Conservation (phyloP, 345 rosid species). For the Anastatica hierochuntica region DNA sequence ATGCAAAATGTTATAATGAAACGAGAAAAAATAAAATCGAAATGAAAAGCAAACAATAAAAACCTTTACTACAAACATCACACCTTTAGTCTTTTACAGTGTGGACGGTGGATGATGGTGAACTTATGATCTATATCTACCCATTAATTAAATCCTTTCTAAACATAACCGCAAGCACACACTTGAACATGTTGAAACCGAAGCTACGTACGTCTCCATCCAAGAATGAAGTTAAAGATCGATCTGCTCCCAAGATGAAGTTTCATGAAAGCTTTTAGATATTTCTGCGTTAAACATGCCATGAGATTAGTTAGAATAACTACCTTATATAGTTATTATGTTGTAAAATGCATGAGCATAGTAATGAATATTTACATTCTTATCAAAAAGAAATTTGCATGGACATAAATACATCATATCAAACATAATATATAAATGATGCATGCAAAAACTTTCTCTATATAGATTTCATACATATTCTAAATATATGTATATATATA, state of each 20-base stretch:
- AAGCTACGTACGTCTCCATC: slow-evolving; percentile 2
- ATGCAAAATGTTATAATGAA: neutral
- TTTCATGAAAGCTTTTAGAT: neutral
- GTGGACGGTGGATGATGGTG: neutral
- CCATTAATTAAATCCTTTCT: neutral
- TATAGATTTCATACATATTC: too few relatives aligned
- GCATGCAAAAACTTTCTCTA: neutral
- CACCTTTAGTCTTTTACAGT: neutral
- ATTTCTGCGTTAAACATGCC: neutral
- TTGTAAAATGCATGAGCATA: neutral
- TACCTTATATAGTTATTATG: neutral
- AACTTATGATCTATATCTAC: too few relatives aligned
- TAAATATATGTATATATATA: too few relatives aligned
- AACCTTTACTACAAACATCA: slow-evolving; percentile 3
- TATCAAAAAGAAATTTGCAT: too few relatives aligned
- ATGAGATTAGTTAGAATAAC: neutral
- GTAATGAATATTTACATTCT: too few relatives aligned
- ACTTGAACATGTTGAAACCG: slow-evolving; percentile 4
- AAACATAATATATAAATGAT: neutral
- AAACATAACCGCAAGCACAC: too few relatives aligned
- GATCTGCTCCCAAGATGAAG: neutral
- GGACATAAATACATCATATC: neutral
- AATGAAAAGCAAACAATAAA: neutral
- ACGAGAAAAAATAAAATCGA: neutral
- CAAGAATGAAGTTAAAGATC: too few relatives aligned